Conservation (phyloP, 2,329 filamentous ascomycete species). For the Cordyceps cicadae region DNA sequence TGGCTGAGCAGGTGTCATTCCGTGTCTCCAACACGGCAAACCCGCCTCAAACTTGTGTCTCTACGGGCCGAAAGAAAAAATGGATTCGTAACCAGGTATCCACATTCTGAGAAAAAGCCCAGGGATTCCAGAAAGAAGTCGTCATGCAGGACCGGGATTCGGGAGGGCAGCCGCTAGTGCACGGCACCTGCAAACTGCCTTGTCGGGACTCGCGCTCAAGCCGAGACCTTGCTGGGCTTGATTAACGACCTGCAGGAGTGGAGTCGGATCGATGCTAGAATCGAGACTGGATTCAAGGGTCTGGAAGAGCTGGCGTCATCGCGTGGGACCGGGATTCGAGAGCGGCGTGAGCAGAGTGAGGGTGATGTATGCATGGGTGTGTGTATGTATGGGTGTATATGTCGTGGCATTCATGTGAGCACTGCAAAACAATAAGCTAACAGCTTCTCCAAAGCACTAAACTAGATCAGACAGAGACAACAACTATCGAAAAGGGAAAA, state of each 20-base stretch:
- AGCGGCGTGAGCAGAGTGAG: not conserved
- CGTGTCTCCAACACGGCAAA: not conserved
- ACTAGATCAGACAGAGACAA: not conserved
- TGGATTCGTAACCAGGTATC: not conserved
- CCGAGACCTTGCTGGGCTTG: not conserved
- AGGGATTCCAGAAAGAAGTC: slow-evolving; percentile 2
- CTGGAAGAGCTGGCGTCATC: not conserved
- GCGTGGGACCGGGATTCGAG: slow-evolving; percentile 1
- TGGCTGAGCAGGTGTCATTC: not conserved
- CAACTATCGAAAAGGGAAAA: not conserved
- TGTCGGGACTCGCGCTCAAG: not conserved
- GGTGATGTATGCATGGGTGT: too few relatives aligned
- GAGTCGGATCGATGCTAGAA: slow-evolving; percentile 5
- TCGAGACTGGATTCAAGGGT: not conserved
- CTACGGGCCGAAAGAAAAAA: not conserved
- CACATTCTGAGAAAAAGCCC: not conserved
- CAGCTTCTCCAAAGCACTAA: not conserved
- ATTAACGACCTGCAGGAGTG: not conserved
- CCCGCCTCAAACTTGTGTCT: not conserved
- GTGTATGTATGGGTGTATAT: not conserved
- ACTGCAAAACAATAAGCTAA: not conserved
- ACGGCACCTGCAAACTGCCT: not conserved
- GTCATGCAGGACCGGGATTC: slow-evolving; percentile 6
- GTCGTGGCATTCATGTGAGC: not conserved
- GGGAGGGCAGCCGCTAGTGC: slow-evolving; percentile 6